These are phyloP conservation scores for Ceratocystis huliohia DNA, from an alignment of 2,329 filamentous ascomycete genomes.

Conservation along the genomic window DNA sequence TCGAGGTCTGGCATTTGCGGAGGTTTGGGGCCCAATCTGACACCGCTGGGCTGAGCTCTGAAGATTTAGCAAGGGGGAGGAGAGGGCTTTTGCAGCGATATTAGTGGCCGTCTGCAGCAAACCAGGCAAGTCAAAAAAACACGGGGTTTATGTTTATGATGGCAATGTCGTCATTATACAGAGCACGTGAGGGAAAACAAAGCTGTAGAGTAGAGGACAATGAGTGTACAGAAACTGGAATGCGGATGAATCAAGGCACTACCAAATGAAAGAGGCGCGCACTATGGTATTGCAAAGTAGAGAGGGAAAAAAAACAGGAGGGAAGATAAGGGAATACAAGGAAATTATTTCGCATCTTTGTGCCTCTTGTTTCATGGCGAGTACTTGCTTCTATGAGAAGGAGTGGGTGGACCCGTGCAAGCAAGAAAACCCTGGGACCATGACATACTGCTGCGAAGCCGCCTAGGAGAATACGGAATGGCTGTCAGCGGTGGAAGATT, in stretches of 20 bases:
- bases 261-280: not conserved
- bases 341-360: not conserved
- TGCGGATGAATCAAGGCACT: not conserved
- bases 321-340: not conserved
- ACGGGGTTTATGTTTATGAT: not conserved
- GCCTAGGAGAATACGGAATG: too few species aligned
- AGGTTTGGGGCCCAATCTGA: not conserved
- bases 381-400: not conserved
- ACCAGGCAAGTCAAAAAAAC: not conserved
- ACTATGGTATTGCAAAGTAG: not conserved
- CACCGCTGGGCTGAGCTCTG: not conserved
- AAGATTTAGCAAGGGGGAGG: not conserved
- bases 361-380: not conserved
- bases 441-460: too few species aligned
- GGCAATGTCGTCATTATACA: constrained; percentile 5
- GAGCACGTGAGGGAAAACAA: not conserved
- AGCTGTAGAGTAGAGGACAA: not conserved
- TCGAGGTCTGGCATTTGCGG: not conserved
- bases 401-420: not conserved
- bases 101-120: not conserved
- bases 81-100: not conserved
- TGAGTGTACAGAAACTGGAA: not conserved
- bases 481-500: too few species aligned
- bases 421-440: not conserved
- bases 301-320: not conserved